Base-by-base conservation (phyloP, 176 grass and related monocot genomes). In the Cenchrus fungigraminus region DNA sequence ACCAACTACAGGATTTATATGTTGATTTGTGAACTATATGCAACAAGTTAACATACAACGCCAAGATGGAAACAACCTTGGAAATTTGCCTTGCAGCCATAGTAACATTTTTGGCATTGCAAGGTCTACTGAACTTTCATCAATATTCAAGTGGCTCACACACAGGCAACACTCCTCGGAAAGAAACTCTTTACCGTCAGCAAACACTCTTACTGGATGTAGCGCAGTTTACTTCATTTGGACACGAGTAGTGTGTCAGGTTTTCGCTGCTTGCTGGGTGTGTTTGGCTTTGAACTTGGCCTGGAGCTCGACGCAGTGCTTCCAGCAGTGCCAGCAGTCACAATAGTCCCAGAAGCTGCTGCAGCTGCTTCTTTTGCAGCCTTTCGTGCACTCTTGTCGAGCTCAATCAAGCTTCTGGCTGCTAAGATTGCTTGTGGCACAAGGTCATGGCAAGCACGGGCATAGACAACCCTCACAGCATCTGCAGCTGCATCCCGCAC, bases 371-470 rank as follows among this genome's bases (percentile, higher is more conserved):
- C 79, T 31, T 88, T 98, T n/a, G 83, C 86, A 8, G 81, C 83
- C 65, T 89, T 93, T 16, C 89, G 76, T 13, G 96, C 88, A 56
- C 86, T 92, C 81, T 95, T 98, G 67, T 98, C 93, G 22, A 98
- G 88, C 89, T 94, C 93, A 1, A 98, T 95, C 86, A 98, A 87
- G 85, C 96, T 98, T 12, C 93, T 86, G 71, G 96, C 15, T 17
- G 96, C 93, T 82, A 98, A 68, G 58, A 98, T 98, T 9, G 93
- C 96, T 74, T 94, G 96, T 49, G 96, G 78, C 69, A 98, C 62
- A 19, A 98, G 91, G 32, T 95, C 96, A 12, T 98, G 96, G 7
- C 91, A 95, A 31, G 93, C 91, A 22, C 96, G 82, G 31, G 96
- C 96, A 75, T 95, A 98, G 50, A 98, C 89, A 37, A 89, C 87